Evolutionary conservation across 495 filamentous ascomycete species (phyloP).

Genomic region (Penicillium longicatenatum): DNA sequence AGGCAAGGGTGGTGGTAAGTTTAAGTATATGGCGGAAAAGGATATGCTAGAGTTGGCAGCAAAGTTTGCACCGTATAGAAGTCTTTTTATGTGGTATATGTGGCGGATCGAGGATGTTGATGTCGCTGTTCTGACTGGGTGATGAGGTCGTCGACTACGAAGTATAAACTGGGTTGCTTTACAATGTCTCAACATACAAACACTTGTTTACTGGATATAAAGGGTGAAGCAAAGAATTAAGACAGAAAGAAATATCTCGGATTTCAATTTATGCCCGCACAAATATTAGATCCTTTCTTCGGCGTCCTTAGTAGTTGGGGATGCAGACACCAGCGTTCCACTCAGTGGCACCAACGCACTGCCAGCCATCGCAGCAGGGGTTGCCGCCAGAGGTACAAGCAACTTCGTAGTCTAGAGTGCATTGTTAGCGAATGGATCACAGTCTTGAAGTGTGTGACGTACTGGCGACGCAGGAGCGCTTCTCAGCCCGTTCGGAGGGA

Average conservation of each 20-base stretch:
- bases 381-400: background rate
- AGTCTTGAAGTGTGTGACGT: background rate
- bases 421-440: background rate
- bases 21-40: slow-evolving; percentile 93
- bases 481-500: background rate
- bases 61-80: slow-evolving; percentile 80
- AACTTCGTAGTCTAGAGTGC: background rate
- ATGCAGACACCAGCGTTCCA: background rate
- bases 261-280: background rate
- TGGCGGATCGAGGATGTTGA: slow-evolving; percentile 83
- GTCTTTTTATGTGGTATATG: slow-evolving; percentile 89
- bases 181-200: background rate
- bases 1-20: slow-evolving; percentile 79
- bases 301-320: background rate
- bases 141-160: slow-evolving; percentile 4
- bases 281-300: background rate
- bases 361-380: background rate
- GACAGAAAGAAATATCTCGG: background rate
- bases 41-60: slow-evolving; percentile 87
- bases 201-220: background rate
- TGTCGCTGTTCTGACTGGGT: slow-evolving; percentile 60
- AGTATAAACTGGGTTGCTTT: background rate
- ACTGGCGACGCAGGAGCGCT: background rate
- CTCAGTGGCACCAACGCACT: background rate
- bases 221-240: background rate